These are phyloP conservation scores for Nadsonia fulvescens DNA, from an alignment of 805 yeast genomes.

Conservation along the genomic window DNA sequence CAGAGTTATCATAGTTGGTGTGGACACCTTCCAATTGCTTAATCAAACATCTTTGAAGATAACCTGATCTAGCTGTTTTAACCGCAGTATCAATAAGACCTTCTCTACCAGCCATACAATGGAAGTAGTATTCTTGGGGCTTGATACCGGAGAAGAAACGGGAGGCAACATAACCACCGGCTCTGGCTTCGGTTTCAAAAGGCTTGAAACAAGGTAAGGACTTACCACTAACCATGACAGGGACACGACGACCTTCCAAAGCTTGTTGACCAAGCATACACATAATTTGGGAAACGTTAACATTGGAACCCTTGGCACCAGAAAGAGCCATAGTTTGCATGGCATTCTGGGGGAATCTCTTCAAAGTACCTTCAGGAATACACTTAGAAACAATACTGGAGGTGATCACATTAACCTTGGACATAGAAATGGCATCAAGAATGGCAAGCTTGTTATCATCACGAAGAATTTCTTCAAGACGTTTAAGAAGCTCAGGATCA, in stretches of 20 bases:
- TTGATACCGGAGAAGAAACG: conserved; percentile 94
- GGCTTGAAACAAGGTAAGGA: conserved; percentile 93
- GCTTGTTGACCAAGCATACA: conserved; percentile 98
- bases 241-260: conserved; percentile 97
- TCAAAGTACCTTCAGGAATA: conserved; percentile 93
- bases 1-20: conserved; percentile 82
- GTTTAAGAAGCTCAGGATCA: conserved; percentile 64
- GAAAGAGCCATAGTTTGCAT: conserved; percentile 99
- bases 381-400: conserved; percentile 88
- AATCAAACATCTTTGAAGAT: conserved; percentile 93
- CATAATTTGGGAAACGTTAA: conserved; percentile 97
- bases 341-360: conserved; percentile 83
- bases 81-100: conserved; percentile 99
- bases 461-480: conserved; percentile 86
- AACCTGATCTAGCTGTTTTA: conserved; percentile 95
- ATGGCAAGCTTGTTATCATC: conserved; percentile 86
- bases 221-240: conserved; percentile 97
- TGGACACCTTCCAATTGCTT: conserved; percentile 97
- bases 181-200: conserved; percentile 89
- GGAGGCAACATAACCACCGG: conserved; percentile 95
- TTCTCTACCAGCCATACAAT: conserved; percentile 99
- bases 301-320: conserved; percentile 98
- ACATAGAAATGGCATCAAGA: conserved; percentile 87
- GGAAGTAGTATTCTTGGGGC: conserved; percentile 98
- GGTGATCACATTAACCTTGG: conserved; percentile 79